Base-by-base conservation (phyloP, 495 filamentous ascomycete species). In the Aspergillus heteromorphus region DNA sequence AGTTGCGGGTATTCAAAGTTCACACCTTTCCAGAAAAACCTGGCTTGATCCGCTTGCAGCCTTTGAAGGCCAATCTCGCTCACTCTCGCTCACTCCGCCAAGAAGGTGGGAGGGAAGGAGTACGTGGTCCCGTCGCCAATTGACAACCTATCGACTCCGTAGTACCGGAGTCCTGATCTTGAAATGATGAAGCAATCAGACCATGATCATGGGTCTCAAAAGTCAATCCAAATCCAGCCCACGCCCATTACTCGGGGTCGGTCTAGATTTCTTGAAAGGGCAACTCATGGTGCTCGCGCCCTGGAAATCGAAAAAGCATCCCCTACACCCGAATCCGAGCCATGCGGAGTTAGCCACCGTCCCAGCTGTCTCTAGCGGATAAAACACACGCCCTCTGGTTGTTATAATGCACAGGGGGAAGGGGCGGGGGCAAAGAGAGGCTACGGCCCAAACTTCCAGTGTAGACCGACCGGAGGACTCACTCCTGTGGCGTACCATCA, bases 1-100 rank as follows among this genome's bases (percentile, higher is more conserved):
- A n/a, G 34, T 48, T 48, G 45, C 25, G 23, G 45, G 23, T 17
- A 27, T 27, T 27, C 23, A 27, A 27, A 27, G 23, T 27, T 31
- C 23, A 48, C 30, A 31, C 25, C 18, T 14, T 31, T 48, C 25
- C 23, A 27, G 25, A 30, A 48, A 31, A 17, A 8, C 30, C 13
- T n/a, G 21, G 45, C 13, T 31, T 10, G n/a, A 7, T 27, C 23
- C 23, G 23, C 23, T 27, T 27, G 23, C 23, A 48, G n/a, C 23
- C 45, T 40, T 42, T 27, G 36, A 19, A 6, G 11, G 38, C 48
- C 41, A 41, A 36, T 55, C n/a, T 38, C 34, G 34, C 34, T 38
- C n/a, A n/a, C 10, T 55, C n/a, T 38, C 34, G 34, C 34, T 38
- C n/a, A n/a, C 10, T 38, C 11, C 34, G 56, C 56, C 56, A 59